phyloP scores from a whole-genome alignment of 2,329 filamentous ascomycete species.

The Phialemoniopsis sp. region DNA sequence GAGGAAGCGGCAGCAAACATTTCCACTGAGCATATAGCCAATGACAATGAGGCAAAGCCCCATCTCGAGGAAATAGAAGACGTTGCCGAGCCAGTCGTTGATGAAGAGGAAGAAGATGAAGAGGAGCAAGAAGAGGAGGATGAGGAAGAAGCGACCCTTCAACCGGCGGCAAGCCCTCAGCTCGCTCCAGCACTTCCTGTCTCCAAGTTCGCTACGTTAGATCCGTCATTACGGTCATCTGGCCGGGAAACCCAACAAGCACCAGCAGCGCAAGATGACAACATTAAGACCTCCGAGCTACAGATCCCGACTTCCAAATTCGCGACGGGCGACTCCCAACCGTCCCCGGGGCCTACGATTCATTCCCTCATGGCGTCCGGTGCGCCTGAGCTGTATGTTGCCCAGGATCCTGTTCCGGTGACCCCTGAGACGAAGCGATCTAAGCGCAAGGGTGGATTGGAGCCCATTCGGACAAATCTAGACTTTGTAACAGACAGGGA shows the following conservation, averaged over 20 bases:
- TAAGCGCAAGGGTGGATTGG: slow-evolving; percentile 31
- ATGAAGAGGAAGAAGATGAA: slow-evolving; percentile 3
- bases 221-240: slow-evolving; percentile 5
- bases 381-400: slow-evolving; percentile 9
- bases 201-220: slow-evolving; percentile 16
- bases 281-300: slow-evolving; percentile 12
- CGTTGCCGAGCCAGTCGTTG: not conserved
- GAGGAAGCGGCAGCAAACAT: not conserved
- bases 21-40: not conserved
- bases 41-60: slow-evolving; percentile 3
- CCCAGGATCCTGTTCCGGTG: slow-evolving; percentile 16
- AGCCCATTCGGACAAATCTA: slow-evolving; percentile 53
- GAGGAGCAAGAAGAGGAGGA: slow-evolving; percentile 4
- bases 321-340: slow-evolving; percentile 30
- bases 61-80: slow-evolving; percentile 1
- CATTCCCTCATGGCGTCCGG: slow-evolving; percentile 9
- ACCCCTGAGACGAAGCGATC: slow-evolving; percentile 21
- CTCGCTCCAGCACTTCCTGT: slow-evolving; percentile 11
- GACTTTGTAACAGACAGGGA: slow-evolving; percentile 21
- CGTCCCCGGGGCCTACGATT: slow-evolving; percentile 16
- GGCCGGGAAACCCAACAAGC: no score
- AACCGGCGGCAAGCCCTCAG: slow-evolving; percentile 3
- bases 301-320: slow-evolving; percentile 37
- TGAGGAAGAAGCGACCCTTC: slow-evolving; percentile 1
- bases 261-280: no score